Conservation (phyloP, 352 stramenopile species). For the Phytophthora melonis region DNA sequence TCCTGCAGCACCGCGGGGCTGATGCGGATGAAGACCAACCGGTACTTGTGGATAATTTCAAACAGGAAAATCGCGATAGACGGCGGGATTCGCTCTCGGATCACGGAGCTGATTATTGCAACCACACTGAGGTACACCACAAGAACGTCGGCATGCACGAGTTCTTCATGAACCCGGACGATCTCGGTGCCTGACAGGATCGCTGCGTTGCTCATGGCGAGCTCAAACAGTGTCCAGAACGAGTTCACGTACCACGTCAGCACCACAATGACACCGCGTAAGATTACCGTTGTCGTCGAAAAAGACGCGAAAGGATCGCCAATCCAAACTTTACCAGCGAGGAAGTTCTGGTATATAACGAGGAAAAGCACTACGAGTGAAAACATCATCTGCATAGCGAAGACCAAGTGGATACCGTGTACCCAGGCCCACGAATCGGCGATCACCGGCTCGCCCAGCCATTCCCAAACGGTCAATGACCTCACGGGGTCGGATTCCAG, state of each 20-base stretch:
- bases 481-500: neutral
- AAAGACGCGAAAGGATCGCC: conserved; percentile 41
- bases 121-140: conserved; percentile 34
- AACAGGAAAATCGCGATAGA: conserved; percentile 29
- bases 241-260: conserved; percentile 36
- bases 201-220: conserved; percentile 10
- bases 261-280: conserved; percentile 29
- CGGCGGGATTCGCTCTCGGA: conserved; percentile 32
- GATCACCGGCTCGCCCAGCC: conserved; percentile 15
- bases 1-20: neutral
- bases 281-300: conserved; percentile 26
- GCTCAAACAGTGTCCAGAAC: conserved; percentile 35
- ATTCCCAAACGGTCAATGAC: neutral
- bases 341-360: conserved; percentile 33
- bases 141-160: conserved; percentile 40
- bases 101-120: conserved; percentile 20
- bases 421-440: conserved; percentile 44
- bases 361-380: conserved; percentile 36
- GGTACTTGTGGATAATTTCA: conserved; percentile 17
- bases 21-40: neutral
- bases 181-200: conserved; percentile 3
- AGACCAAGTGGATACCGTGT: conserved; percentile 40
- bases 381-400: conserved; percentile 27
- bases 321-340: conserved; percentile 41
- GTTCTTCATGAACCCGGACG: conserved; percentile 23